Evolutionary conservation across 2,329 filamentous ascomycete species (phyloP), one percentile per base, ranked within the genome.

Genomic region (Paecilomyces sp.): DNA sequence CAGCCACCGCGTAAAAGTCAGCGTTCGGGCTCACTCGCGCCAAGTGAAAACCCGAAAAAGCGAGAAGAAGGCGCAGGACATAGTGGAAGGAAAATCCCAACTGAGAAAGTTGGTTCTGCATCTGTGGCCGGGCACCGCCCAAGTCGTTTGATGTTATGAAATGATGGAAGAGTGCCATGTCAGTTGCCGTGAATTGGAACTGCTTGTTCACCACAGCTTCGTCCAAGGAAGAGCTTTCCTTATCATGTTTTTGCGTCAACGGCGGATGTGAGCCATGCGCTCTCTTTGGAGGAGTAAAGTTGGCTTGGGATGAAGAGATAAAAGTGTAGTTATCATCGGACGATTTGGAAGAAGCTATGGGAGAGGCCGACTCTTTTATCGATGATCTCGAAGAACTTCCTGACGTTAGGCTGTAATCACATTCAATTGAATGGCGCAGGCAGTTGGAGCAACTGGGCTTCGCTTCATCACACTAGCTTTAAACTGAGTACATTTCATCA

Each of bases 81-180:
- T 61, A 65, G 30, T 64, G 62, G 22, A 57, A 57, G 1, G 55
- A 36, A 33, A 64, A 62, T 0, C 61, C 62, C 12, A 59, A 30
- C 1, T 58, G 62, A 6, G 54, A 54, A 11, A 64, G 56, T 9
- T 62, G 57, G 3, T 41, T 52, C 2, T 56, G 59, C 5, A 51
- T 25, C 11, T 47, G n/a, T 6, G 18, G 47, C 1, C 57, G 41
- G 4, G 22, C 9, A 5, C 28, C 55, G 5, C 58, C 58, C 13
- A 63, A 53, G 11, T 65, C 62, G 3, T 36, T 25, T 22, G 57
- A 58, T 25, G 54, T 63, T 18, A 63, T 30, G 8, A 60, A 59
- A 41, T 64, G 60, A 33, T 65, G 62, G 34, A 64, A 64, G 11
- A 65, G 24, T 4, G 50, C 60, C 58, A 65, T 61, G 30, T 65